These are phyloP conservation scores for Dictyostelium firmibasis DNA, from an alignment of 78 protist species.

Conservation along the genomic window DNA sequence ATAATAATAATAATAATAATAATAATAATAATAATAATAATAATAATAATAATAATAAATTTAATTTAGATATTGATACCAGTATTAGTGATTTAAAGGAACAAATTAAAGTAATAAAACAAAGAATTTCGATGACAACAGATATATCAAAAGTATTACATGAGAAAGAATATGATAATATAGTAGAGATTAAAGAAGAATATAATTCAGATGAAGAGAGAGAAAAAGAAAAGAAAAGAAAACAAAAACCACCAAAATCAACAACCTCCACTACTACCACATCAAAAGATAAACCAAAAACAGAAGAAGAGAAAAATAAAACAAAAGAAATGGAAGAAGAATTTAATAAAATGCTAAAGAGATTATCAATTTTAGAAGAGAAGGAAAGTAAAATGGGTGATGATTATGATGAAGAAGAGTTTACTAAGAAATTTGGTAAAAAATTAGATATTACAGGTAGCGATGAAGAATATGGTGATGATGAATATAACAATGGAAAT, in stretches of 20 bases:
- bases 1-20: too few species aligned
- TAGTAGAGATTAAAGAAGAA: constrained; percentile 58
- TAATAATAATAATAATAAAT: too few species aligned
- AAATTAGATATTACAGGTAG: background rate
- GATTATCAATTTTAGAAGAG: constrained; percentile 13
- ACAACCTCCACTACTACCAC: background rate
- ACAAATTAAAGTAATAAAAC: background rate
- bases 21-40: too few species aligned
- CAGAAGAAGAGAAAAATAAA: background rate
- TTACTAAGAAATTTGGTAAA: background rate
- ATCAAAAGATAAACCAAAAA: background rate
- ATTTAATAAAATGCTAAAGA: constrained; percentile 29
- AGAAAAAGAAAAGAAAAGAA: background rate
- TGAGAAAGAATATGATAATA: constrained; percentile 29
- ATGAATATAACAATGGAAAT: background rate
- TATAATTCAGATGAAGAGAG: constrained; percentile 64
- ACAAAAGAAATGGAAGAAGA: constrained; percentile 8
- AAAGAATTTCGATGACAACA: background rate
- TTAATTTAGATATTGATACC: background rate
- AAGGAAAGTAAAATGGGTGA: constrained; percentile 13
- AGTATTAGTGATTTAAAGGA: background rate
- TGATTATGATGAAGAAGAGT: constrained; percentile 23
- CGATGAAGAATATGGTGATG: constrained; percentile 18
- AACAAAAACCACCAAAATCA: background rate
- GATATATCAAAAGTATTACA: constrained; percentile 19